phyloP scores from a whole-genome alignment of 2,329 filamentous ascomycete species.

The Ceratocystis smalleyi region DNA sequence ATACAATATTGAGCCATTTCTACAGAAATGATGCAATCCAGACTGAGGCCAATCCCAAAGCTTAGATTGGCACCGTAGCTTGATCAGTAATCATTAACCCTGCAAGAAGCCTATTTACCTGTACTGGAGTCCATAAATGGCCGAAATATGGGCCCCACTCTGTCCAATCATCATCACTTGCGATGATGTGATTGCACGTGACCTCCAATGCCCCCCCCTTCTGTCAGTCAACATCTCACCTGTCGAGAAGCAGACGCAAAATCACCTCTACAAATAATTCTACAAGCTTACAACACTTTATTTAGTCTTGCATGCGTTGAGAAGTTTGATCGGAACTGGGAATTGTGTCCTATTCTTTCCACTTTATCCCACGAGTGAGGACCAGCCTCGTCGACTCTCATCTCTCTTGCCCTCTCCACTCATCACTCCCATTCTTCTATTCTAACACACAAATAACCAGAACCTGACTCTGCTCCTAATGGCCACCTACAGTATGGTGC shows the following conservation, averaged over 20 bases:
- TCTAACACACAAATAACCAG: background rate
- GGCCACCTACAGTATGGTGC: no score
- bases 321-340: slow-evolving; percentile 1
- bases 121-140: background rate
- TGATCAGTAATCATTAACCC: no score
- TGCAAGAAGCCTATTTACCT: no score
- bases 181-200: slow-evolving; percentile 17
- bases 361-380: slow-evolving; percentile 8
- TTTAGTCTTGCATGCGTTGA: background rate
- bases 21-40: slow-evolving; percentile 1
- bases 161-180: slow-evolving; percentile 12
- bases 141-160: slow-evolving; percentile 13
- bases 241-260: background rate
- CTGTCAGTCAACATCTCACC: background rate
- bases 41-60: background rate
- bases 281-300: background rate
- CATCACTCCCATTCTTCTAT: background rate
- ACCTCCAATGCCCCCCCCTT: slow-evolving; percentile 10
- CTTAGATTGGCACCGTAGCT: background rate
- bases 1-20: background rate
- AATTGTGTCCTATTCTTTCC: slow-evolving; percentile 16
- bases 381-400: background rate
- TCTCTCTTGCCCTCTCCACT: slow-evolving; percentile 7
- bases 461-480: no score
- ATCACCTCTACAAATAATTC: background rate